Percentiles rank a stretch among this genome's conserved stretches.
Conservation (phyloP, 2,329 filamentous ascomycete species). For the Graphilbum sp. region DNA sequence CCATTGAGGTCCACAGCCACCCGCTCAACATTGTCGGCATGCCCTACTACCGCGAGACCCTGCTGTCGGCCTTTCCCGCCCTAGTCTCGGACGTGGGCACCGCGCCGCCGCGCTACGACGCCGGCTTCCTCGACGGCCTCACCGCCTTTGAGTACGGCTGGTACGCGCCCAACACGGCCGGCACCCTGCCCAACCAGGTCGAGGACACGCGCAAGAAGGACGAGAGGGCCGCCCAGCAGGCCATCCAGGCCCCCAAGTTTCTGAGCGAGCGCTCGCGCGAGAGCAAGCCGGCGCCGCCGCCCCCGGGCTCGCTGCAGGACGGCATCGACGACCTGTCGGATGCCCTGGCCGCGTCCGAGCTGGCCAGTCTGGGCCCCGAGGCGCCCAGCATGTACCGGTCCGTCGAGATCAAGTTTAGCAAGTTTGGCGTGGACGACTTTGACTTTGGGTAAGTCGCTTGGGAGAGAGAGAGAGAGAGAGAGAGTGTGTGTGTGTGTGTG, state of each 20-base stretch:
- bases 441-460: conserved; percentile 56
- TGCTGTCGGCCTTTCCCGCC: conserved; percentile 81
- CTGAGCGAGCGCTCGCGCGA: conserved; percentile 83
- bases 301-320: conserved; percentile 21
- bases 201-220: conserved; percentile 56
- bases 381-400: conserved; percentile 81
- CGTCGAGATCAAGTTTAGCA: conserved; percentile 97
- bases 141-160: conserved; percentile 59
- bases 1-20: conserved; percentile 23
- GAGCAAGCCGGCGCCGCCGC: background rate
- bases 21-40: conserved; percentile 77
- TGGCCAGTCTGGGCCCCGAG: conserved; percentile 63
- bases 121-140: conserved; percentile 49
- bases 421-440: conserved; percentile 97
- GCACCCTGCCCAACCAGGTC: conserved; percentile 62
- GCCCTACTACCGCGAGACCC: conserved; percentile 77
- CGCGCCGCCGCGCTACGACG: conserved; percentile 60
- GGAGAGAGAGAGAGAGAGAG: too few species aligned
- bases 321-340: conserved; percentile 42
- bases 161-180: conserved; percentile 62
- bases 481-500: too few species aligned
- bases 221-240: conserved; percentile 36
- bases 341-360: conserved; percentile 48
- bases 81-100: conserved; percentile 73
- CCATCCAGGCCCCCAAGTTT: conserved; percentile 71